Evolutionary conservation across 1,284 basidiomycete species (phyloP), one percentile per base, ranked within the genome.

Genomic region (Cutaneotrichosporon sp.): DNA sequence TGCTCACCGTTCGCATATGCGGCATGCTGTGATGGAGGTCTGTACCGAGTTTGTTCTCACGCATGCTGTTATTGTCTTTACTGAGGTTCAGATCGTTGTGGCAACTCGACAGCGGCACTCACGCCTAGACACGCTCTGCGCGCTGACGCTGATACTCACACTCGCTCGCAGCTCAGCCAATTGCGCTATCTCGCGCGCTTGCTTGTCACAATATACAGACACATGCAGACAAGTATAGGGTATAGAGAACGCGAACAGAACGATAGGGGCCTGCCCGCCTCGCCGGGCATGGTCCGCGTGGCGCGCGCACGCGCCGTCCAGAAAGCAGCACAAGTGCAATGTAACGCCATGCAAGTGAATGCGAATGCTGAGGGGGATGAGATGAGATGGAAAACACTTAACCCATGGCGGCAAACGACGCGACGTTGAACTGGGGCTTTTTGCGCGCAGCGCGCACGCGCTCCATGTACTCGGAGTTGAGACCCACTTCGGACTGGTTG

Each of bases 381-480:
- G 51, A 31, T 22, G 21, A 13, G 51, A 30, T 9, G 6, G 6
- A 40, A 26, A n/a, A 34, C 26, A 26, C 47, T 55, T 63, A 63
- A 56, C 62, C 62, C 57, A 63, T 59, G 31, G 57, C 57, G 32
- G 62, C 62, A 40, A 63, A 63, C 36, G 62, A 59, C 40, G 62
- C 52, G 34, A 64, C 32, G 16, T 32, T 50, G 53, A 57, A 53
- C 36, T 64, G 53, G 31, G 46, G 46, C 55, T 61, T 60, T 49
- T 61, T 60, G 31, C 52, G 36, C 30, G 47, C 56, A 13, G 31
- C 31, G 7, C 47, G 34, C 10, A 61, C 63, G 16, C 63, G 63
- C n/a, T 61, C 63, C 63, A 61, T 61, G 63, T 65, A 65, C 31
- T 38, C 59, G 21, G 63, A 65, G 59, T 61, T 61, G 60, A 65